A percentile compares a stretch with the other conserved stretches of the same genome.
Conservation (phyloP, 1,284 basidiomycete species). For the Microstroma glucosiphilum region DNA sequence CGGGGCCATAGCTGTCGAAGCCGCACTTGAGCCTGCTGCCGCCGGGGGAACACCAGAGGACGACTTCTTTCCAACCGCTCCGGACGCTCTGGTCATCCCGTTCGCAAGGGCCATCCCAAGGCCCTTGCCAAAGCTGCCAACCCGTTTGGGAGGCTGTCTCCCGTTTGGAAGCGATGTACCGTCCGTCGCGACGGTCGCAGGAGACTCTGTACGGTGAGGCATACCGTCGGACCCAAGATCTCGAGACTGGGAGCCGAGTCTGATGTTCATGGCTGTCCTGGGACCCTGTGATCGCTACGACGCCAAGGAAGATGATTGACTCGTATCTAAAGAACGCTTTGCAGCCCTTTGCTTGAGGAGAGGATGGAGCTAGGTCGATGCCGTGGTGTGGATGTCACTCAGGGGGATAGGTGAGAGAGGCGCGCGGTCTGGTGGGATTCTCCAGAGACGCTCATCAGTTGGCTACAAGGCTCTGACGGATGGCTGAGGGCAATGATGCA, state of each 20-base stretch:
- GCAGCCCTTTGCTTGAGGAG: not conserved
- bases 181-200: constrained; percentile 10
- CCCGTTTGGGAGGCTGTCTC: constrained; percentile 26
- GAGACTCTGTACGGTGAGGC: constrained; percentile 6
- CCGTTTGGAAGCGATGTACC: constrained; percentile 12
- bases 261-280: not conserved
- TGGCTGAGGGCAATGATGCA: not conserved
- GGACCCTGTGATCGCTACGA: not conserved
- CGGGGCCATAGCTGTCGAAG: constrained; percentile 1
- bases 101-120: constrained; percentile 27
- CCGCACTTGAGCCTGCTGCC: not conserved
- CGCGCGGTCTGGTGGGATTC: not conserved
- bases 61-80: constrained; percentile 13
- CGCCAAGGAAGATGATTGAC: not conserved
- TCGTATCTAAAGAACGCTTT: not conserved
- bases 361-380: not conserved
- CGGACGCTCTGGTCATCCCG: constrained; percentile 29
- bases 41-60: not conserved
- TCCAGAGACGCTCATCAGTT: constrained; percentile 28
- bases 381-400: too few species aligned
- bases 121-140: constrained; percentile 33
- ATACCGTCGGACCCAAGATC: not conserved
- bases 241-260: constrained; percentile 3
- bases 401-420: not conserved
- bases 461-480: constrained; percentile 25